Base-by-base conservation (phyloP, 1,284 basidiomycete genomes). In the Trametes versicolor region DNA sequence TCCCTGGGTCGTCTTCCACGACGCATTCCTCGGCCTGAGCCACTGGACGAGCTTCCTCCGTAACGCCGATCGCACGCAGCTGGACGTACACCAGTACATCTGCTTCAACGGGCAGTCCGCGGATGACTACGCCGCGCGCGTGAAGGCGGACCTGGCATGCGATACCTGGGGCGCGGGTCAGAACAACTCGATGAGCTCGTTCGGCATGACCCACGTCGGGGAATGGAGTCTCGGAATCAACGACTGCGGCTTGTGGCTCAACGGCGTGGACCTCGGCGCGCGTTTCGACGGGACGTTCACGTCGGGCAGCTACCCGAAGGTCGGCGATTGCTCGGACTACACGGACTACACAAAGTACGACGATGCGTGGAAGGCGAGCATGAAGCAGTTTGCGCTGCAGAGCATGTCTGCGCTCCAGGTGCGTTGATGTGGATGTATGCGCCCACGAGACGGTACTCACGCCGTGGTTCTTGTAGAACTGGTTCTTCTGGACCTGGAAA, bases 401-500 rank as follows among this genome's bases (percentile, higher is more conserved):
- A 91, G 87, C 69, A 96, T 97, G 95, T 94, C 95, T 76, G 91
- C 95, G 17, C 84, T 97, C 52, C 90, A 90, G 84, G 90, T 91
- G 70, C 55, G 78, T 65, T 4, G 54, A 49, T n/a, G 29, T 56
- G 56, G 41, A 62, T 67, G 60, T 37, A 54, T 53, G 15, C 32
- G 48, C 8, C 19, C 25, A 63, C 12, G 37, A 36, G 10, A 23
- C 45, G 23, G 39, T 64, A 13, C 23, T 58, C 7, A 50, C 49
- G 41, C 4, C 2, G 5, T 9, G 4, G 8, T 17, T 3, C 4
- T 62, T 34, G 36, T 49, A 94, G 88, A 90, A 97, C 78, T 97
- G 86, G 81, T 97, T 97, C 86, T 97, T 97, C 86, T 98, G 96
- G 96, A 97, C 94, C 3, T 98, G 95, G 96, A 97, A 95, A 78